These are phyloP conservation scores for Saturnispora diversa DNA, from an alignment of 805 yeast genomes.

Conservation along the genomic window DNA sequence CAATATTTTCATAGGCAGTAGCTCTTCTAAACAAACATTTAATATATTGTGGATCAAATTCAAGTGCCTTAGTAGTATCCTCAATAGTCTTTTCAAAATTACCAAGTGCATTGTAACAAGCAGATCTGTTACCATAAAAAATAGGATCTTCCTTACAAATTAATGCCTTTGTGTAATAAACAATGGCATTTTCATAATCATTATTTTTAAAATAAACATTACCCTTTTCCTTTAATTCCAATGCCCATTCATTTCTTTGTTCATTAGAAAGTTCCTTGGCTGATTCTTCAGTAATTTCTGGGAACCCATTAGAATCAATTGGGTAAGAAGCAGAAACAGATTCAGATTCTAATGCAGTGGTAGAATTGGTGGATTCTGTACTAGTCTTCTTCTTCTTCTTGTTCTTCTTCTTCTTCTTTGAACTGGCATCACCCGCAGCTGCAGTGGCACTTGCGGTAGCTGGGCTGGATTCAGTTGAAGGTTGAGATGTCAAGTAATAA, in stretches of 20 bases:
- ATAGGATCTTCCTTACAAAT: constrained; percentile 73
- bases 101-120: constrained; percentile 80
- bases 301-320: constrained; percentile 47
- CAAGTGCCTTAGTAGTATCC: constrained; percentile 80
- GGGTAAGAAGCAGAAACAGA: constrained; percentile 35
- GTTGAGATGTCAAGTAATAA: constrained; percentile 32
- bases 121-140: constrained; percentile 91
- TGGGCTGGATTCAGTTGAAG: constrained; percentile 21
- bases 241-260: constrained; percentile 57
- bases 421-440: constrained; percentile 14
- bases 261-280: constrained; percentile 39
- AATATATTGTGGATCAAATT: constrained; percentile 79
- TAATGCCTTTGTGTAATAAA: constrained; percentile 72
- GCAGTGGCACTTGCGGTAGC: constrained; percentile 11
- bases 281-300: constrained; percentile 42
- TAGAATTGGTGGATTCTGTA: constrained; percentile 14
- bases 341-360: constrained; percentile 16
- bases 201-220: constrained; percentile 67
- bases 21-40: constrained; percentile 94
- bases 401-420: constrained; percentile 32
- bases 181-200: constrained; percentile 67
- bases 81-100: constrained; percentile 77
- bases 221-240: constrained; percentile 82
- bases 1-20: constrained; percentile 78
- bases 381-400: constrained; percentile 35